Base-by-base conservation (phyloP, 805 yeast genomes). In the Saturnispora saitoi region DNA sequence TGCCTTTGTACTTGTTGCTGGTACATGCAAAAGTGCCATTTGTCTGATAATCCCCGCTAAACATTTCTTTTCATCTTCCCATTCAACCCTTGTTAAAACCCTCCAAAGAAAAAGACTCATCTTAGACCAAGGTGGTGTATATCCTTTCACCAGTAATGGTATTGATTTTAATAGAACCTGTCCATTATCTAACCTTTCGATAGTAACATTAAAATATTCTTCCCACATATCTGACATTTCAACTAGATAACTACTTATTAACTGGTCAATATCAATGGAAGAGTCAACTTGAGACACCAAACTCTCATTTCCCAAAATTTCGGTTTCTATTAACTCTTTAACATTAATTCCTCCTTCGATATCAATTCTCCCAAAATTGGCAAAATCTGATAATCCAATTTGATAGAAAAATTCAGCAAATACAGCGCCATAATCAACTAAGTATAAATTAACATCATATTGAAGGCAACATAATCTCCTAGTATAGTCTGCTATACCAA, bases 401-500 rank as follows among this genome's bases (percentile, higher is more conserved):
- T 93, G 97, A 63, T 89, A 93, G 58, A 85, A 89, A 48, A 88
- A 70, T 52, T 86, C 87, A 51, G 67, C 65, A 28, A 82, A 70
- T 1, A 86, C 61, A 0, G 85, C 73, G 0, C 83, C 87, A 63
- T 88, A 93, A 63, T 91, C 96, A 17, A 91, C 79, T 22, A 93
- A 65, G 60, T 76, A 83, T 12, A 93, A 68, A 50, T 80, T 79
- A 8, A 89, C 83, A 56, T 83, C 96, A 59, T 81, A 76, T 61
- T 93, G 99, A 40, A 91, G 70, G n/a, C 95, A 84, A 12, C 85
- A 81, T 19, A 91, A 68, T 40, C 97, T 68, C 52, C 78, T 75
- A 11, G 65, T 59, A 10, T 75, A 75, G 60, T 91, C 98, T 2
- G 86, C 90, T 3, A 91, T 66, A 0, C 99, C 99, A 8, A 93